Evolutionary conservation across 2,329 filamentous ascomycete genomes (phyloP).

Genomic region (Pseudonectria buxi): DNA sequence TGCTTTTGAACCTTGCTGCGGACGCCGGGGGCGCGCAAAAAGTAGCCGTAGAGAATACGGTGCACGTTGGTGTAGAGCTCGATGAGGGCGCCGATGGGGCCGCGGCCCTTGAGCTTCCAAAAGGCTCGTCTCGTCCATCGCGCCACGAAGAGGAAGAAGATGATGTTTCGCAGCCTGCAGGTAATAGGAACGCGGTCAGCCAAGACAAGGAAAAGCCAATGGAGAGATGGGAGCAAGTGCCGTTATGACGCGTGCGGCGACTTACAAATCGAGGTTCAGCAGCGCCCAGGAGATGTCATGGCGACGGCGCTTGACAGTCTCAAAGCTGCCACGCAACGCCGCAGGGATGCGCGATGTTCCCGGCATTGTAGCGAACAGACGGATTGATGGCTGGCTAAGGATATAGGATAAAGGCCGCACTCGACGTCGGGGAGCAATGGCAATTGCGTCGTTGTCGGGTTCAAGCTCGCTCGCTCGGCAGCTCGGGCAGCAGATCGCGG

Average conservation of each 20-base stretch:
- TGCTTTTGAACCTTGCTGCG: constrained; percentile 80
- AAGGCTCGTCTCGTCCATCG: constrained; percentile 74
- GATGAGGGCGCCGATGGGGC: constrained; percentile 69
- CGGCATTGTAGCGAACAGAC: constrained; percentile 43
- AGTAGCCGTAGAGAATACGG: constrained; percentile 72
- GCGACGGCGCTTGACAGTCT: constrained; percentile 50
- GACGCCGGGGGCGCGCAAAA: constrained; percentile 81
- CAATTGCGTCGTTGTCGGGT: too few relatives aligned
- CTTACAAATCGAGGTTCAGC: constrained; percentile 64
- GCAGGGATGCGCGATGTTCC: constrained; percentile 65
- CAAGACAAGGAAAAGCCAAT: neutral
- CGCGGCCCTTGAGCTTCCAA: constrained; percentile 83
- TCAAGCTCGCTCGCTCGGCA: too few relatives aligned
- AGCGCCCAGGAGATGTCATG: constrained; percentile 51
- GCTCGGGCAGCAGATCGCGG: constrained; percentile 11
- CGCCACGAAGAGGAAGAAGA: constrained; percentile 83
- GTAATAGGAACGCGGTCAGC: constrained; percentile 1
- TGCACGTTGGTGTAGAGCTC: constrained; percentile 68
- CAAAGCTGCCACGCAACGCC: constrained; percentile 62
- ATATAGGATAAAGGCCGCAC: constrained; percentile 1
- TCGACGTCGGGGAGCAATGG: too few relatives aligned
- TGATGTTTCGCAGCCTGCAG: constrained; percentile 71
- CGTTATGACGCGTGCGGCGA: constrained; percentile 11
- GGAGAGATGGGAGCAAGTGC: neutral
- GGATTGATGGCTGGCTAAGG: constrained; percentile 1